Base-by-base conservation (phyloP, 805 yeast genomes). In the Lipomyces spencermartinsiae region DNA sequence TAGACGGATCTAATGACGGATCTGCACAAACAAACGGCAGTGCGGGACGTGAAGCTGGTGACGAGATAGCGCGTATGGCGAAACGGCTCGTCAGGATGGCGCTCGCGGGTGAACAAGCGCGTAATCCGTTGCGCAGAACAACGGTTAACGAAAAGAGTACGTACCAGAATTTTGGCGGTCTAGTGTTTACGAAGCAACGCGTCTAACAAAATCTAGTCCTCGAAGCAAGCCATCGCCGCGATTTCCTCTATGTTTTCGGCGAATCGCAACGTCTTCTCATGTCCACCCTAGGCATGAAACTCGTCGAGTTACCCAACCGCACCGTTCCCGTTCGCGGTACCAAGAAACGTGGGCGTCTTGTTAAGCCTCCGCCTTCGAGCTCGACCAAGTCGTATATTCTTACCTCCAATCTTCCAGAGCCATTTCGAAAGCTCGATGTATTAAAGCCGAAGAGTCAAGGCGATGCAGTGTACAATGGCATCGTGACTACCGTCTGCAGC, bases 21-120 rank as follows among this genome's bases (percentile, higher is more conserved):
- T 4, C 43, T 25, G 14, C 35, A 2, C 57, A 39, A 5, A 57
- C 43, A n/a, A 56, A 31, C 16, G 65, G 58, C 33, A 54, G 29
- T 19, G n/a, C 37, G 25, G 31, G 34, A 14, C n/a, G 29, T 1
- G 64, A 59, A 31, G 19, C 16, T 14, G 34, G 43, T 7, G 68
- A 64, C 56, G 71, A 63, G 19, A 29, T 68, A n/a, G 25, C 34
- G 34, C 62, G 72, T 9, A 64, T 70, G 72, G 72, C 69, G n/a
- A 61, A 61, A 55, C 69, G 69, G 22, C 57, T 70, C 31, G 71
- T 68, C 19, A 55, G 59, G 43, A 31, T 65, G 25, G 73, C 71
- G 33, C 59, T 70, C 10, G 65, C 63, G 14, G 31, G 31, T 34
- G 73, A 65, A 37, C 57, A 59, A 25, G 39, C 58, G 19, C 62